Conservation (phyloP, 768 basidiomycete genomes). For the Leucosporidium creatinivorum region DNA sequence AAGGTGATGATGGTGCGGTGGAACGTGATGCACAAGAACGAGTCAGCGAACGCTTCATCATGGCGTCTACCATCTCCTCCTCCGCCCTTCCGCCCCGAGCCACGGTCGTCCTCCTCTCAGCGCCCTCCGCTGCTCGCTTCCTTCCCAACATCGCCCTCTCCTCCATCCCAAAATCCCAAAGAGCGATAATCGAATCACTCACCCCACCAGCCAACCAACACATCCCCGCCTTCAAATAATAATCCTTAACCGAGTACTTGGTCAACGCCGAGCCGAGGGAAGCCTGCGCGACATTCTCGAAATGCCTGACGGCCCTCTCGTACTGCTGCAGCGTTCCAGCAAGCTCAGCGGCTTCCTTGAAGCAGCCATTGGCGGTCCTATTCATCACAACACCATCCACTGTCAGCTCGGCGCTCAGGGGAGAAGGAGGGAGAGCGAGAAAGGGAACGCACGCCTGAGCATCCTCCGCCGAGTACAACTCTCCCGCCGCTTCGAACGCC, state of each 20-base stretch:
- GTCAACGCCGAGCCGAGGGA: slow-evolving; percentile 74
- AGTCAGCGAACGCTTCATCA: too few species aligned
- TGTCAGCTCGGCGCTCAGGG: background rate
- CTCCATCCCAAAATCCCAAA: background rate
- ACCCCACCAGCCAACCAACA: slow-evolving; percentile 85
- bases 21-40: too few species aligned
- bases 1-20: too few species aligned
- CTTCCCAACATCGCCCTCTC: background rate
- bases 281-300: slow-evolving; percentile 81
- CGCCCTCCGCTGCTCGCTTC: background rate
- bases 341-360: slow-evolving; percentile 92
- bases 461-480: slow-evolving; percentile 98
- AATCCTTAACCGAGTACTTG: slow-evolving; percentile 98
- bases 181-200: slow-evolving; percentile 39
- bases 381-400: background rate
- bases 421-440: background rate
- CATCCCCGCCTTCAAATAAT: slow-evolving; percentile 79
- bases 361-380: slow-evolving; percentile 92
- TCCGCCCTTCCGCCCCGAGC: background rate
- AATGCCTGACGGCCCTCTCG: slow-evolving; percentile 72
- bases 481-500: slow-evolving; percentile 86
- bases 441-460: slow-evolving; percentile 71
- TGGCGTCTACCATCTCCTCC: too few species aligned
- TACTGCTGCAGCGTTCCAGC: slow-evolving; percentile 84
- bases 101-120: background rate